These are phyloP conservation scores for Monascus ruber DNA, from an alignment of 2,329 filamentous ascomycete species.

Conservation along the genomic window DNA sequence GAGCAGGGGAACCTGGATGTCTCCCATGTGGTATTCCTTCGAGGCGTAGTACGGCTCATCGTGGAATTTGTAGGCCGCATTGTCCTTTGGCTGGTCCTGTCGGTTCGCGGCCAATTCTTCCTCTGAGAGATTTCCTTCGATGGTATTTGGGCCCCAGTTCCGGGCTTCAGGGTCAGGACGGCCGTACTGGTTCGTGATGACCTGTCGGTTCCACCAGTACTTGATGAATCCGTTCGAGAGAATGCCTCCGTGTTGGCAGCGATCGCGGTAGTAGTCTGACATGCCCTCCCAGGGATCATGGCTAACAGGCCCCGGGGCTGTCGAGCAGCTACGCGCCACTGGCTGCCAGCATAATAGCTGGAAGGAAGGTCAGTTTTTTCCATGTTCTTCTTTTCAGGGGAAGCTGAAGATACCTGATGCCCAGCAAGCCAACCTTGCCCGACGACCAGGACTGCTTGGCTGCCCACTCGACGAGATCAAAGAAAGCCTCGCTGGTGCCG, in stretches of 20 bases:
- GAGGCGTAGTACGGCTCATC: slow-evolving; percentile 54
- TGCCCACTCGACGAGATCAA: slow-evolving; percentile 43
- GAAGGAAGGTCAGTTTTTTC: no score
- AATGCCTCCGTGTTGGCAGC: slow-evolving; percentile 51
- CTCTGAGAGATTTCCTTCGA: not conserved
- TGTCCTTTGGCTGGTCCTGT: slow-evolving; percentile 34
- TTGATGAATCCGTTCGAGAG: slow-evolving; percentile 47
- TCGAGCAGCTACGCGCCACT: slow-evolving; percentile 44
- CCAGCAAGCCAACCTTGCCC: slow-evolving; percentile 41
- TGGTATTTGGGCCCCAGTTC: slow-evolving; percentile 41
- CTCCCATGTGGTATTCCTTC: slow-evolving; percentile 52
- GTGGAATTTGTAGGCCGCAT: slow-evolving; percentile 43
- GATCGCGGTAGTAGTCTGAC: slow-evolving; percentile 46
- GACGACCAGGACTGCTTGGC: slow-evolving; percentile 39
- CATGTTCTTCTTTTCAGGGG: no score
- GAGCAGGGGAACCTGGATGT: slow-evolving; percentile 57
- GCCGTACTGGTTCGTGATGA: slow-evolving; percentile 59
- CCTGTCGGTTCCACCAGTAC: slow-evolving; percentile 58
- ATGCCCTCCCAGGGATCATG: slow-evolving; percentile 48
- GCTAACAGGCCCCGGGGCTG: slow-evolving; percentile 40
- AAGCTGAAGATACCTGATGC: slow-evolving; percentile 23
- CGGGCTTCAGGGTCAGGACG: slow-evolving; percentile 18
- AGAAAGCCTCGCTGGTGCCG: slow-evolving; percentile 41
- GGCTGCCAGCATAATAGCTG: slow-evolving; percentile 41
- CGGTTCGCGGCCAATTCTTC: slow-evolving; percentile 15